These are phyloP conservation scores for Peribolospora baueri DNA, from an alignment of 768 basidiomycete genomes.

Conservation along the genomic window DNA sequence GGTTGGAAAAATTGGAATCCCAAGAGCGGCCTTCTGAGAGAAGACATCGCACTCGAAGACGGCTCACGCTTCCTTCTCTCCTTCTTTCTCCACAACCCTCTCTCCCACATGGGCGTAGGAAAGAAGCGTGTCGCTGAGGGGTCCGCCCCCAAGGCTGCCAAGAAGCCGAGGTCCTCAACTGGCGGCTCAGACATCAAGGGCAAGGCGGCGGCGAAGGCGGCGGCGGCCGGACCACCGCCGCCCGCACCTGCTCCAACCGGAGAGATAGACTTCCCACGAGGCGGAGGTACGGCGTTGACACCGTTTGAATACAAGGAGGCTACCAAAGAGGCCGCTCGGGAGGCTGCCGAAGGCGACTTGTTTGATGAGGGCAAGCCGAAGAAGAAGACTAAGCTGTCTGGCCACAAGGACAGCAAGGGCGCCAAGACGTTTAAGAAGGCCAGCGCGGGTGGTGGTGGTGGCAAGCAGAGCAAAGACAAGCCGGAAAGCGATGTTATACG, in stretches of 20 bases:
- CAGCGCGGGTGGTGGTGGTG: neutral
- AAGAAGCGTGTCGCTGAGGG: too few relatives aligned
- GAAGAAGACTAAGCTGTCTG: neutral
- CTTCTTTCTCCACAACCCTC: too few relatives aligned
- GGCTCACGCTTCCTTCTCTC: too few relatives aligned
- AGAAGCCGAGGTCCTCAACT: too few relatives aligned
- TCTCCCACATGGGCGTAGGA: too few relatives aligned
- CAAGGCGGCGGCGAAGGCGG: too few relatives aligned
- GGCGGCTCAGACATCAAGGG: too few relatives aligned
- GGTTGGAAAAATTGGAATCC: too few relatives aligned
- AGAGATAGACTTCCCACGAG: slow-evolving; percentile 47
- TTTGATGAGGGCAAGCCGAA: neutral
- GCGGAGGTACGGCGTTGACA: slow-evolving; percentile 71
- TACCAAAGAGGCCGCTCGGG: neutral
- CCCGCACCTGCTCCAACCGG: neutral
- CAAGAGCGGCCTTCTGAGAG: too few relatives aligned
- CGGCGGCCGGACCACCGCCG: too few relatives aligned
- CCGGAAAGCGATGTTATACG: slow-evolving; percentile 25
- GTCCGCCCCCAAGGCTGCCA: too few relatives aligned
- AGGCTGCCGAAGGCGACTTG: neutral
- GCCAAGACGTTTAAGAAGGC: slow-evolving; percentile 9
- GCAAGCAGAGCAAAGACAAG: slow-evolving; percentile 5
- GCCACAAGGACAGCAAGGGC: slow-evolving; percentile 5
- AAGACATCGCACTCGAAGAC: too few relatives aligned
- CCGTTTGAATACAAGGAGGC: slow-evolving; percentile 69